Evolutionary conservation across 2,329 filamentous ascomycete genomes (phyloP), one percentile per base, ranked within the genome.

Genomic region (Chlorencoelia australis): DNA sequence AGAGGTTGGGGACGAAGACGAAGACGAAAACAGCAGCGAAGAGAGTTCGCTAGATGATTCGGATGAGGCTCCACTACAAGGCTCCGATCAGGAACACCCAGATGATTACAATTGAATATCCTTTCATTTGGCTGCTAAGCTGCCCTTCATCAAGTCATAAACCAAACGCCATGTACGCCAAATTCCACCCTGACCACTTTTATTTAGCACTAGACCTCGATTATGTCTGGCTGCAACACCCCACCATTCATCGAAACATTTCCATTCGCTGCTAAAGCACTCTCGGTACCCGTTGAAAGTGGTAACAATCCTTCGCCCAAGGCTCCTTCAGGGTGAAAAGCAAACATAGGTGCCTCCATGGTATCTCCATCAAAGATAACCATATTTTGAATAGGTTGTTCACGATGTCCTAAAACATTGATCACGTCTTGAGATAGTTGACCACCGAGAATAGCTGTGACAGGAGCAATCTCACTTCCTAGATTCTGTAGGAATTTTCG

Each of bases 331-430:
- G 86, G 84, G 55, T 93, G 85, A 27, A 96, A 66, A 2, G 86
- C 72, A 56, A 91, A 94, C 47, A 91, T 78, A 2, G 77, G 77
- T 0, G 82, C 84, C 46, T 83, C 74, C 60, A 84, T 82, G 30
- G 70, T 73, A 49, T 85, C 82, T 10, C 88, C 88, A 57, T 96
- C 87, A 52, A 96, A 94, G 14, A 96, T 67, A 33, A 94, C 73
- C 57, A 94, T 76, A 59, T 98, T 98, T 63, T 98, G 91, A 27
- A 98, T 82, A 1, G 91, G 91, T 59, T 95, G 91, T 63, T 96
- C 87, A 26, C 82, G 78, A 56, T 83, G 78, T 32, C 88, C 86
- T 5, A 96, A 72, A 20, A 95, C 88, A 53, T 96, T 96, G 63
- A 98, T 96, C 34, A 94, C 87, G 56, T 98, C 91, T 62, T 98